phyloP scores from a whole-genome alignment of 306 rosid genomes.

The Clitoria ternatea region DNA sequence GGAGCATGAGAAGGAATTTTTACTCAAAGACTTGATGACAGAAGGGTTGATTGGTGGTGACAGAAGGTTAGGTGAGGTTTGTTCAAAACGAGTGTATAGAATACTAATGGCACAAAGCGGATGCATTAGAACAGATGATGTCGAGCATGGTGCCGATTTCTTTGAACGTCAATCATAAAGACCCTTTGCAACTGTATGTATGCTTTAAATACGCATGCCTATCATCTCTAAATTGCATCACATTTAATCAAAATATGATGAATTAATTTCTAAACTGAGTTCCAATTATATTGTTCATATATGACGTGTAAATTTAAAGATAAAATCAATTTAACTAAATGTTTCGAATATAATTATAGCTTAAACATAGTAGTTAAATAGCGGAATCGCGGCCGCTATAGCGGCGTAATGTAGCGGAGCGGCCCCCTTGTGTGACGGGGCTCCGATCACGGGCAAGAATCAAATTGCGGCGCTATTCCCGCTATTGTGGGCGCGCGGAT shows the following conservation, averaged over 20 bases:
- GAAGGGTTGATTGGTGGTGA: conserved; percentile 74
- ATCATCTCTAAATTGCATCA: not conserved
- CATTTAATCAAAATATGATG: not conserved
- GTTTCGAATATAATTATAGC: too few relatives aligned
- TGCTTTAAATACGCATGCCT: not conserved
- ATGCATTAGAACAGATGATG: conserved; percentile 70
- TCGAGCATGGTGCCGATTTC: conserved; percentile 88
- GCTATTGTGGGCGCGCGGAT: too few relatives aligned
- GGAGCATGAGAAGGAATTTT: conserved; percentile 84
- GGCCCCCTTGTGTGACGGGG: too few relatives aligned
- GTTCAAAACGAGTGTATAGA: conserved; percentile 90
- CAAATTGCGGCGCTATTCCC: too few relatives aligned
- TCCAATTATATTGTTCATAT: too few relatives aligned
- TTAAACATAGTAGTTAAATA: too few relatives aligned
- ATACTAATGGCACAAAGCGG: conserved; percentile 78
- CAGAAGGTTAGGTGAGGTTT: conserved; percentile 81
- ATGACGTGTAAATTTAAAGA: too few relatives aligned
- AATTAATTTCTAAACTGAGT: too few relatives aligned
- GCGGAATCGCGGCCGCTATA: too few relatives aligned
- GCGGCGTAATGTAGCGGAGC: too few relatives aligned
- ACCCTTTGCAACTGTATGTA: conserved; percentile 10
- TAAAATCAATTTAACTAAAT: too few relatives aligned
- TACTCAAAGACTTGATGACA: conserved; percentile 66
- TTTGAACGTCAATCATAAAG: conserved; percentile 36
- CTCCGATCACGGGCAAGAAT: too few relatives aligned